Percentiles rank a stretch among this genome's conserved stretches.
Evolutionary conservation across 345 rosid species (phyloP).

Genomic region (Eucalyptus rudis): DNA sequence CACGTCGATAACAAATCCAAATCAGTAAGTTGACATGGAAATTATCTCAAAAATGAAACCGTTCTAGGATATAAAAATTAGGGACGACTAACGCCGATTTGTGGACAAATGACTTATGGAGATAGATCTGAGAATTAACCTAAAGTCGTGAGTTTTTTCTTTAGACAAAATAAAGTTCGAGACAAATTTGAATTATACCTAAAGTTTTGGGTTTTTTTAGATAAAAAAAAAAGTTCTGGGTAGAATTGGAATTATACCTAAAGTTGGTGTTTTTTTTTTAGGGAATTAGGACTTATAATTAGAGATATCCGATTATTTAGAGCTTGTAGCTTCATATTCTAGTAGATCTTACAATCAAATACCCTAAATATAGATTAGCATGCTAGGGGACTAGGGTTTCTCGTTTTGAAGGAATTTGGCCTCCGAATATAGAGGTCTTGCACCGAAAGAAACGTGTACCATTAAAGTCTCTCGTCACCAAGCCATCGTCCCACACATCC

Average conservation of each 20-base stretch:
- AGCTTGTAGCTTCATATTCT: neutral
- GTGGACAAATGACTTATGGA: no score
- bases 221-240: no score
- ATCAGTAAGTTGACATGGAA: neutral
- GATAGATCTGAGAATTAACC: neutral
- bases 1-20: neutral
- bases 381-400: neutral
- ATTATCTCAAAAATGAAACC: no score
- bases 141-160: neutral
- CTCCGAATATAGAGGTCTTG: neutral
- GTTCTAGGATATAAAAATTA: no score
- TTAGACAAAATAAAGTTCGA: no score
- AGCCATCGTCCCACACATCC: neutral
- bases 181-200: neutral
- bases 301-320: neutral
- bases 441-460: neutral
- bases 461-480: neutral
- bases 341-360: neutral
- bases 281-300: neutral
- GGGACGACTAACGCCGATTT: no score
- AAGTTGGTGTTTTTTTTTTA: no score
- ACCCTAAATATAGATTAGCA: neutral
- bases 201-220: neutral
- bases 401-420: neutral
- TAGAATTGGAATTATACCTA: no score